A percentile compares a stretch with the other conserved stretches of the same genome.
Evolutionary conservation across 2,329 filamentous ascomycete species (phyloP).

Genomic region (Sphaceloma murrayae): DNA sequence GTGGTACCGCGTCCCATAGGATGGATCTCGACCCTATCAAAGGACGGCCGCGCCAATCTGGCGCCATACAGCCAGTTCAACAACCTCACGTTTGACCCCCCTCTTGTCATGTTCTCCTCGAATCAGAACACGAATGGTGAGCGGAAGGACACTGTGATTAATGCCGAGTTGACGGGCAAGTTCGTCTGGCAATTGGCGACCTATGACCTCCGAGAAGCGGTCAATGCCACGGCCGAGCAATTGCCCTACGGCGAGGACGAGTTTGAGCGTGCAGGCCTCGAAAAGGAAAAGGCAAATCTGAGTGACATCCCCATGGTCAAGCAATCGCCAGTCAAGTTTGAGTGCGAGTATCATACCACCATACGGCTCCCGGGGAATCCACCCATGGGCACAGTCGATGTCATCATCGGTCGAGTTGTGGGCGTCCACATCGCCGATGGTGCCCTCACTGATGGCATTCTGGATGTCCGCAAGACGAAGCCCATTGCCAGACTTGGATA

Average conservation of each 20-base stretch:
- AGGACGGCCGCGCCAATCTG: slow-evolving; percentile 42
- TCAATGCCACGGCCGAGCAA: slow-evolving; percentile 47
- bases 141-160: slow-evolving; percentile 50
- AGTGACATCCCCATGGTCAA: slow-evolving; percentile 45
- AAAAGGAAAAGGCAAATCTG: slow-evolving; percentile 38
- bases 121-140: slow-evolving; percentile 42
- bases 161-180: slow-evolving; percentile 46
- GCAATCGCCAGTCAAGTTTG: slow-evolving; percentile 48
- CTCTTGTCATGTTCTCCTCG: slow-evolving; percentile 52
- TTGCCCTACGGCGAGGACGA: slow-evolving; percentile 45
- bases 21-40: slow-evolving; percentile 51
- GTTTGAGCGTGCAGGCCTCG: slow-evolving; percentile 42
- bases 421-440: slow-evolving; percentile 49
- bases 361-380: slow-evolving; percentile 47
- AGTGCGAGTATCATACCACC: slow-evolving; percentile 49
- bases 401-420: slow-evolving; percentile 49
- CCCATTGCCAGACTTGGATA: slow-evolving; percentile 54
- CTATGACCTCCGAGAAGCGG: slow-evolving; percentile 45
- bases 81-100: slow-evolving; percentile 54
- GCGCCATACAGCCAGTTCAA: slow-evolving; percentile 55
- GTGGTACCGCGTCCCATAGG: slow-evolving; percentile 53
- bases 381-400: slow-evolving; percentile 48
- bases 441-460: slow-evolving; percentile 45
- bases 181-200: slow-evolving; percentile 55
- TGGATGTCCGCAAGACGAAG: slow-evolving; percentile 48